Conservation (phyloP, 2,329 filamentous ascomycete species). For the Aureobasidium zeae region DNA sequence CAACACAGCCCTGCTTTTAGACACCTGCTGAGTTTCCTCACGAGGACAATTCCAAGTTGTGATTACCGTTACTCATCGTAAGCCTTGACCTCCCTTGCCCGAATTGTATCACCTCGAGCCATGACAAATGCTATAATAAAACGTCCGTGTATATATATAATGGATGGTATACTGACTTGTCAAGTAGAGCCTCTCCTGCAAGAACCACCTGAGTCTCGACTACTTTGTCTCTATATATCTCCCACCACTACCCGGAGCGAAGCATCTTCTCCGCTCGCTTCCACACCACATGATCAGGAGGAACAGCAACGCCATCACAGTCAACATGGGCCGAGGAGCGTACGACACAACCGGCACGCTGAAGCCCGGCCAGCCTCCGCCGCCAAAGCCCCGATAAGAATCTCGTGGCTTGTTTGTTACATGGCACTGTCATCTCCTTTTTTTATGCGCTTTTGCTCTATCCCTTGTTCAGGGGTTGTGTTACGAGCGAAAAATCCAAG, state of each 20-base stretch:
- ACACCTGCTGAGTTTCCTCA: slow-evolving; percentile 7
- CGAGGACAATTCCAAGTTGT: slow-evolving; percentile 6
- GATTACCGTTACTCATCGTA: slow-evolving; percentile 14
- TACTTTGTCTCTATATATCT: not conserved
- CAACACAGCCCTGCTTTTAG: no score
- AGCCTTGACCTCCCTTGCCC: slow-evolving; percentile 13
- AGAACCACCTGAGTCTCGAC: no score
- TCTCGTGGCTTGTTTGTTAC: slow-evolving; percentile 1
- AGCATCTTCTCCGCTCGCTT: slow-evolving; percentile 1
- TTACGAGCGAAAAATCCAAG: no score
- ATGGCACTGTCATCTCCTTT: not conserved
- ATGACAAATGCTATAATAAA: slow-evolving; percentile 9
- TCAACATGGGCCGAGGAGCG: slow-evolving; percentile 41
- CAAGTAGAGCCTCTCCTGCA: no score
- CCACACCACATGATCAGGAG: slow-evolving; percentile 32
- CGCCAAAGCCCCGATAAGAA: slow-evolving; percentile 19
- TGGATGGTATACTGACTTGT: slow-evolving; percentile 6
- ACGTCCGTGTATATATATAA: no score
- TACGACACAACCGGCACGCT: slow-evolving; percentile 43
- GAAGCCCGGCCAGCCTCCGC: slow-evolving; percentile 35
- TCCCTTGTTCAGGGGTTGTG: no score
- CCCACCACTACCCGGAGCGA: slow-evolving; percentile 5
- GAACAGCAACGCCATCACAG: slow-evolving; percentile 30
- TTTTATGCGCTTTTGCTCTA: no score
- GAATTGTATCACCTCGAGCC: slow-evolving; percentile 8